Base-by-base conservation (phyloP, 2,329 filamentous ascomycete genomes). In the Thielaviopsis euricoi region DNA sequence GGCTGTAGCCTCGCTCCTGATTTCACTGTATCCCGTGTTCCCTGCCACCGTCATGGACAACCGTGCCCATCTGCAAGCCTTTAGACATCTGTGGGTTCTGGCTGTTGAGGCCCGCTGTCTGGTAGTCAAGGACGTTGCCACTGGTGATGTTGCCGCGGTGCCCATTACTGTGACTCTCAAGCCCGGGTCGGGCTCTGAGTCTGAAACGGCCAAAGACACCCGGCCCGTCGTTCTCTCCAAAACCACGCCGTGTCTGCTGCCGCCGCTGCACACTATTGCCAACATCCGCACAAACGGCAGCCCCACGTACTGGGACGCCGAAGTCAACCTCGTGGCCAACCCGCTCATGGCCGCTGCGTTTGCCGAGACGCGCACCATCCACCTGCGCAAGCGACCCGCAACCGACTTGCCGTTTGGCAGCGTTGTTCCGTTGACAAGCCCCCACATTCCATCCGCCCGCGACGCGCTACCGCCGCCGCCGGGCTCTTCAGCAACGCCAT, bases 1-100 rank as follows among this genome's bases (percentile, higher is more conserved):
- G 57, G 90, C 91, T 10, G 83, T 95, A 53, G 91, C 89, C 1
- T 82, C 88, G 13, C 76, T 98, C 6, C 80, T 98, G 7, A 85
- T 93, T 50, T 86, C 93, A 1, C 95, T 98, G 69, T 98, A 98
- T 66, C 93, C 93, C 0, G 78, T 96, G 21, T 96, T 95, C 67
- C 93, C 93, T 0, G 85, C 81, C 10, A 85, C 82, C 29, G 87
- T 97, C 1, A 86, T 95, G 65, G 93, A 98, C 71, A 97, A 97
- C 67, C 86, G 87, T 63, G 89, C 89, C 12, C 93, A 98, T 65
- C 77, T 98, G 6, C 93, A 98, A 72, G 93, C 94, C 3, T 93
- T 98, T 73, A 83, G 94, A 5, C 91, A 98, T 70, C 87, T 98
- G 66, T 98, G 93, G 93, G 91, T 95, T 12, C 77, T 98, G 3